Base-by-base conservation (phyloP, 2,329 filamentous ascomycete species). In the Aspergillus phoenicis region DNA sequence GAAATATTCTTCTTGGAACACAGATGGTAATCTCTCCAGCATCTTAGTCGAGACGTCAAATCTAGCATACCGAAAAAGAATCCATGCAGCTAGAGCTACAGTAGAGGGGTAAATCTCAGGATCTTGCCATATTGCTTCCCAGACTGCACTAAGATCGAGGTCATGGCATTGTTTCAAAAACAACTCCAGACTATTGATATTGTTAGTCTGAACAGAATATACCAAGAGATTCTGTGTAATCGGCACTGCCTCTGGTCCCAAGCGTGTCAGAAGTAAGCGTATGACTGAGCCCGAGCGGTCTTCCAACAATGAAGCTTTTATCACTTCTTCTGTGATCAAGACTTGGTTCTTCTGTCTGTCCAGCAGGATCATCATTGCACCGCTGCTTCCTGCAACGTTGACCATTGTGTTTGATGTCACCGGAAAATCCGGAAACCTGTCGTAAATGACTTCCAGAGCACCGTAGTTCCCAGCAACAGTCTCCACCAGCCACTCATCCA, bases 121-220 rank as follows among this genome's bases (percentile, higher is more conserved):
- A 49, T 49, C 47, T 8, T 28, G 47, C 47, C 47, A 49, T 28
- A 49, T 30, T 49, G 47, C 47, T 30, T 49, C 47, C 47, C 47
- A 49, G 24, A 49, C 47, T 5, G 47, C 47, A 8, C 24, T 15
- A 2, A 49, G 47, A 15, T 49, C 28, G 22, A 49, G 47, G 8
- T 30, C 24, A 15, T 10, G 24, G 24, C 22, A 22, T 49, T 15
- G 24, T 49, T 30, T 8, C 4, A 49, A 49, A 17, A 49, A 2
- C 47, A 49, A 15, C 24, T 30, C 24, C 5, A 49, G 22, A 49
- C 8, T 1, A 0, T 28, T 7, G 28, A 26, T 26, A n/a, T n/a
- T n/a, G n/a, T n/a, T n/a, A n/a, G n/a, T n/a, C 5, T 15, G 24
- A n/a, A 49, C 28, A n/a, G 47, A 22, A 49, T 30, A 28, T 6